Evolutionary conservation across 2,329 filamentous ascomycete species (phyloP).

Genomic region (Ophiostoma perfectum): DNA sequence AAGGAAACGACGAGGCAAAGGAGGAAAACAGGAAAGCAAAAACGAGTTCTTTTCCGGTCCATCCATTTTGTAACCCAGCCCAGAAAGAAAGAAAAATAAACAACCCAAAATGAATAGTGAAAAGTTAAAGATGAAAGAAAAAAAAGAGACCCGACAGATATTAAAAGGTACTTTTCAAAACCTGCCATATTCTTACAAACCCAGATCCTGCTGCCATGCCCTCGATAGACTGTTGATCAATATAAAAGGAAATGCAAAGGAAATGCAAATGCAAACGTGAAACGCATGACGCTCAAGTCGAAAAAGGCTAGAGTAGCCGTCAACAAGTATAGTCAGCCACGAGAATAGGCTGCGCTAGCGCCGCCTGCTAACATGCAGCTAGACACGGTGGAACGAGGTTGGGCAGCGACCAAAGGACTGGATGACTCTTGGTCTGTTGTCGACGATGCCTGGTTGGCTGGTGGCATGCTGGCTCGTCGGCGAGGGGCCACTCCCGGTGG

Average conservation of each 20-base stretch:
- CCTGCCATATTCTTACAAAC: not conserved
- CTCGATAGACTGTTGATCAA: constrained; percentile 15
- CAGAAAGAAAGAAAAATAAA: constrained; percentile 1
- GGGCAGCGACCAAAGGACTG: constrained; percentile 19
- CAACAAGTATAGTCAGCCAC: not conserved
- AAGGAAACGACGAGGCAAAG: not conserved
- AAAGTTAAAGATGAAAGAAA: constrained; percentile 4
- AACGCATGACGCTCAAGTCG: not conserved
- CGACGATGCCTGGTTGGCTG: constrained; percentile 13
- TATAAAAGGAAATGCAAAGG: not conserved
- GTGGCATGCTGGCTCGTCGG: not conserved
- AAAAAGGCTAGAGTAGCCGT: not conserved
- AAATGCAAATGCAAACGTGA: not conserved
- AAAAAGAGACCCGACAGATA: not conserved
- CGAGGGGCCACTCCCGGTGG: constrained; percentile 8
- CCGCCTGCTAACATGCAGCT: constrained; percentile 13
- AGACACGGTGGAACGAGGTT: constrained; percentile 16
- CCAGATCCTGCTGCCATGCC: constrained; percentile 16
- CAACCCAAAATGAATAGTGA: not conserved
- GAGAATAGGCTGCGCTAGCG: constrained; percentile 14
- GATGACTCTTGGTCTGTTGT: not conserved
- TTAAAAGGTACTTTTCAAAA: not conserved
- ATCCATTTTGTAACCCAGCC: constrained; percentile 11
- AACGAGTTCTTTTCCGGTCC: constrained; percentile 12
- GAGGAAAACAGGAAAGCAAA: not conserved